phyloP scores from a whole-genome alignment of 805 yeast genomes.

The Tetrapisispora arboricola region DNA sequence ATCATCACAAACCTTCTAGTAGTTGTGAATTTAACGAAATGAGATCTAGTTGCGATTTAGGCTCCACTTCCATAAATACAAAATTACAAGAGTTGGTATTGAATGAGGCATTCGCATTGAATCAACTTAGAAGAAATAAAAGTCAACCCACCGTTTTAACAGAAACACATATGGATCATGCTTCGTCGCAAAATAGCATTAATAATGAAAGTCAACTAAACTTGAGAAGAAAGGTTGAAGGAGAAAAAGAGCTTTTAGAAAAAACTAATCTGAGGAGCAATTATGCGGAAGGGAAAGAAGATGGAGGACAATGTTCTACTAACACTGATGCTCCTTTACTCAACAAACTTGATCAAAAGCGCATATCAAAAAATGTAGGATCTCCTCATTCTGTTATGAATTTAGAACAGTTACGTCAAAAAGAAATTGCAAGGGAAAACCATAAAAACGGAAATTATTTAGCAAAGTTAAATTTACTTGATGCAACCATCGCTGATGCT shows the following conservation, averaged over 20 bases:
- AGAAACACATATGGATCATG: background rate
- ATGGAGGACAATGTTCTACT: background rate
- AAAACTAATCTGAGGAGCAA: too few relatives aligned
- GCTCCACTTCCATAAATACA: conserved; percentile 59
- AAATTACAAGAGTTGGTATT: conserved; percentile 60
- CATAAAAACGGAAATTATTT: conserved; percentile 3
- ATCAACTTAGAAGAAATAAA: conserved; percentile 7
- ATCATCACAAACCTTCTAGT: background rate
- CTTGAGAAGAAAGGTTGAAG: too few relatives aligned
- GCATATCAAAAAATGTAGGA: conserved; percentile 21
- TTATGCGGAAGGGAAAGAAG: too few relatives aligned
- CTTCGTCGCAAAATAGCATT: background rate
- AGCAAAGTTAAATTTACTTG: background rate
- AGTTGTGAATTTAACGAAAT: background rate
- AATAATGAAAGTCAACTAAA: background rate
- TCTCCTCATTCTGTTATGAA: conserved; percentile 26
- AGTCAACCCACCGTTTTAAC: background rate
- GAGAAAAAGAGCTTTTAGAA: too few relatives aligned
- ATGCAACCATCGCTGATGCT: background rate
- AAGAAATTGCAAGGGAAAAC: conserved; percentile 18
- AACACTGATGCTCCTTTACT: conserved; percentile 12
- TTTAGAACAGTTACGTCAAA: conserved; percentile 22
- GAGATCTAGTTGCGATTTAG: conserved; percentile 15
- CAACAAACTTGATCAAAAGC: conserved; percentile 16
- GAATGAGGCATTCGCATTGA: conserved; percentile 52